Evolutionary conservation across 129 eudicot genomes (phyloP), one percentile per base, ranked within the genome.

Genomic region (Ambrosia artemisiifolia): DNA sequence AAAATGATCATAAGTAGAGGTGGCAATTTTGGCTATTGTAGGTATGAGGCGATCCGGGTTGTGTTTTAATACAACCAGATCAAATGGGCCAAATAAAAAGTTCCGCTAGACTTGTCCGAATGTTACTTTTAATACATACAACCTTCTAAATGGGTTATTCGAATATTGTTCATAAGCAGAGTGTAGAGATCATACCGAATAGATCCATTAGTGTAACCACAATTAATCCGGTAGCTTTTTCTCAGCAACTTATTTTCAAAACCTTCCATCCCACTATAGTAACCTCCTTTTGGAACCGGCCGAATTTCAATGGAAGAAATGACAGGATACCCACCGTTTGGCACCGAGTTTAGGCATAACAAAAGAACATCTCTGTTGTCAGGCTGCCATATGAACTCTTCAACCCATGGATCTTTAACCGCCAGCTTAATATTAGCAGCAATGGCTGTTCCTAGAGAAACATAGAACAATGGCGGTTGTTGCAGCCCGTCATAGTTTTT

Each of bases 231-330:
- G 56, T 83, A 89, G 30, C 76, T 54, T 72, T 84, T 87, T 73
- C 90, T 83, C 48, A 93, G 88, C 55, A 82, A 70, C 82, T 80
- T 87, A 56, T 57, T 49, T 1, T 80, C 65, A 46, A 73, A 83
- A 65, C 65, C 85, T 18, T 70, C 85, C 80, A 87, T 56, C 67
- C 79, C 81, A 67, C 34, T 70, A 30, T 73, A 67, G 54, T 89
- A 93, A 76, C 90, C 92, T 49, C 88, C 88, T 76, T 70, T 81
- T 60, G 98, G 98, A 18, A 89, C 83, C 20, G 98, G 96, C 11
- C 98, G 83, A 40, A 89, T 49, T 65, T 93, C 98, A 34, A 93
- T 69, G 3, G 98, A 83, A 14, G 98, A 93, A 80, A 93, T 81
- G 40, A 89, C 91, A 0, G 98, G 96, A 65, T 63, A 75, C 70